phyloP scores from a whole-genome alignment of 495 filamentous ascomycete genomes.

The Penicillium fimorum region DNA sequence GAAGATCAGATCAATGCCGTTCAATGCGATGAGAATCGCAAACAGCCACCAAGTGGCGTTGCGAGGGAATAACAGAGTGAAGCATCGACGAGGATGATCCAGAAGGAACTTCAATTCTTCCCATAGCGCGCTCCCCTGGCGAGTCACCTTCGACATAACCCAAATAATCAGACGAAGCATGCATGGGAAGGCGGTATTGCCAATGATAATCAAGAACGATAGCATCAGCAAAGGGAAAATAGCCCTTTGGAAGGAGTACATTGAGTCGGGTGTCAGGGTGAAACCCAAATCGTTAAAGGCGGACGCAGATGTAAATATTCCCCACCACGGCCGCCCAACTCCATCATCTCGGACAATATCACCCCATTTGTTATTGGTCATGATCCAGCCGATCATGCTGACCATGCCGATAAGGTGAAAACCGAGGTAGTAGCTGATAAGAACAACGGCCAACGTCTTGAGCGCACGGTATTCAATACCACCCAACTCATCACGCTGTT shows the following conservation, averaged over 20 bases:
- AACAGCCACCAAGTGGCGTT: slow-evolving; percentile 97
- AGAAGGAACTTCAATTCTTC: slow-evolving; percentile 88
- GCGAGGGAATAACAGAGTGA: slow-evolving; percentile 86
- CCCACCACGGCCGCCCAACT: slow-evolving; percentile 80
- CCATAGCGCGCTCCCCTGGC: slow-evolving; percentile 64
- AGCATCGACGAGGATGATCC: slow-evolving; percentile 92
- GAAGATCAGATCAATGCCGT: slow-evolving; percentile 79
- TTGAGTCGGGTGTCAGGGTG: slow-evolving; percentile 87
- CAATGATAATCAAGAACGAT: slow-evolving; percentile 81
- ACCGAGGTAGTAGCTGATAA: slow-evolving; percentile 72
- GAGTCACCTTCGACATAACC: slow-evolving; percentile 58
- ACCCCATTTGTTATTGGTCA: slow-evolving; percentile 55
- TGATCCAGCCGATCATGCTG: slow-evolving; percentile 76
- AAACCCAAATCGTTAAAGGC: slow-evolving; percentile 88
- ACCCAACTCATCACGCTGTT: slow-evolving; percentile 87
- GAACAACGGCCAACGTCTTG: slow-evolving; percentile 76
- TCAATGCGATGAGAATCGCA: slow-evolving; percentile 76
- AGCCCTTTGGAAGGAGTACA: slow-evolving; percentile 79
- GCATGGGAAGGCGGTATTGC: slow-evolving; percentile 92
- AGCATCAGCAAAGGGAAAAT: slow-evolving; percentile 71
- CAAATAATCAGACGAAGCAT: slow-evolving; percentile 91
- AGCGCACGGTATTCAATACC: slow-evolving; percentile 92
- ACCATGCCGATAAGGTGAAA: slow-evolving; percentile 75
- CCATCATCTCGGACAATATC: slow-evolving; percentile 58
- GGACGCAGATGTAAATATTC: slow-evolving; percentile 78